A percentile compares a stretch with the other conserved stretches of the same genome.
Conservation (phyloP, 2,329 filamentous ascomycete species). For the Aspergillus pseudoterreus region DNA sequence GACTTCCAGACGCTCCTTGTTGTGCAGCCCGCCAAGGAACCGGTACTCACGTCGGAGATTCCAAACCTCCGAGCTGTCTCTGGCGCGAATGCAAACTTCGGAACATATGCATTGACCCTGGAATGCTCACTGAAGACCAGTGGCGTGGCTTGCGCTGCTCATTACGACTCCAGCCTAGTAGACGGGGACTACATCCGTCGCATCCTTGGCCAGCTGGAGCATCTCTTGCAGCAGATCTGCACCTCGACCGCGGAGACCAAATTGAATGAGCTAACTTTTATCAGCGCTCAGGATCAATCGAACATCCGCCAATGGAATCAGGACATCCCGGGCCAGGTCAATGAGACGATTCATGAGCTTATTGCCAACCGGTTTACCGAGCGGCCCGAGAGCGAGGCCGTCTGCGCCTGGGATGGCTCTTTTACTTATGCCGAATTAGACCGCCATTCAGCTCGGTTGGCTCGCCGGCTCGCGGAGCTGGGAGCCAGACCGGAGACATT, state of each 20-base stretch:
- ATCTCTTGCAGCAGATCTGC: conserved; percentile 9
- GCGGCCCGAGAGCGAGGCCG: conserved; percentile 5
- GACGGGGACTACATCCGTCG: conserved; percentile 1
- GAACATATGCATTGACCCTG: conserved; percentile 10
- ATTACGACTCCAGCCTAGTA: conserved; percentile 11
- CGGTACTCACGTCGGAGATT: not conserved
- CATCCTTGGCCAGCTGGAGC: conserved; percentile 9
- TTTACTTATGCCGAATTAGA: conserved; percentile 14
- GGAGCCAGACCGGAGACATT: conserved; percentile 7
- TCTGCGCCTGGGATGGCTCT: conserved; percentile 13
- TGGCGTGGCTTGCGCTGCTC: conserved; percentile 3
- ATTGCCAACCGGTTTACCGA: conserved; percentile 1
- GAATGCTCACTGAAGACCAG: conserved; percentile 7
- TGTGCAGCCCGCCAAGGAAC: conserved; percentile 8
- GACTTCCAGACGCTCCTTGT: conserved; percentile 7
- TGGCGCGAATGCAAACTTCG: conserved; percentile 8
- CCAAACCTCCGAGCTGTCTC: conserved; percentile 6
- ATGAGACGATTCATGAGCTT: conserved; percentile 8
- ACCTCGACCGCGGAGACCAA: not conserved
- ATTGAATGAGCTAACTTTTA: conserved; percentile 6
- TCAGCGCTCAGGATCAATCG: conserved; percentile 9
- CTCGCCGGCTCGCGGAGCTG: conserved; percentile 1
- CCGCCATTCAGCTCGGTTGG: conserved; percentile 4
- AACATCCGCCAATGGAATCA: conserved; percentile 12
- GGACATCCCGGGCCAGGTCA: conserved; percentile 2